Percentiles rank a stretch among this genome's conserved stretches.
Conservation (phyloP, 805 yeast species). For the Pichia ethanolica region DNA sequence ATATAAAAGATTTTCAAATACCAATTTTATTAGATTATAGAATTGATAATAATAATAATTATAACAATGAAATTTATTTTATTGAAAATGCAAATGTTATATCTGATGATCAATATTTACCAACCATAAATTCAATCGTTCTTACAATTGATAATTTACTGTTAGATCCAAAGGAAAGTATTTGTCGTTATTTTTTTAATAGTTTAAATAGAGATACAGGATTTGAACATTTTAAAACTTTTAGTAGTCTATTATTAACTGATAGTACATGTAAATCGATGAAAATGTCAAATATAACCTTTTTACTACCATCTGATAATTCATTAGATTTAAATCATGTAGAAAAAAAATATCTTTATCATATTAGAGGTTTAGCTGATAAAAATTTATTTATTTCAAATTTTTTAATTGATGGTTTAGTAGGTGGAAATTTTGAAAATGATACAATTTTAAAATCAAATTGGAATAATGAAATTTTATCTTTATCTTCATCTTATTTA, state of each 20-base stretch:
- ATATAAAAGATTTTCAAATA: constrained; percentile 11
- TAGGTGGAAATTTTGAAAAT: constrained; percentile 35
- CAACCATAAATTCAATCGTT: constrained; percentile 55
- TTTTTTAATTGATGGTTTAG: constrained; percentile 33
- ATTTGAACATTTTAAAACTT: constrained; percentile 11
- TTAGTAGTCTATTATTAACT: constrained; percentile 15
- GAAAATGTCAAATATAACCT: constrained; percentile 31
- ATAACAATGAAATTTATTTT: constrained; percentile 18
- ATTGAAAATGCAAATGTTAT: constrained; percentile 44
- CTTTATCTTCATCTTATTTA: constrained; percentile 15
- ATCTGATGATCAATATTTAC: constrained; percentile 51
- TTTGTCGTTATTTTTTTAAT: constrained; percentile 31
- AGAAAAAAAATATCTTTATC: constrained; percentile 37
- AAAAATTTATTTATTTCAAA: constrained; percentile 23
- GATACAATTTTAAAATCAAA: constrained; percentile 14
- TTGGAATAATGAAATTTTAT: constrained; percentile 22
- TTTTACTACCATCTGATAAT: constrained; percentile 43
- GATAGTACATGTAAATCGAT: constrained; percentile 16
- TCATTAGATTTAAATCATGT: constrained; percentile 26
- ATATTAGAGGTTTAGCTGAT: constrained; percentile 27
- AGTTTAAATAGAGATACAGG: constrained; percentile 12
- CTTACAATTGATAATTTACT: constrained; percentile 53
- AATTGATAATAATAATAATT: constrained; percentile 16
- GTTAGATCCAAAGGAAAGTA: constrained; percentile 26
- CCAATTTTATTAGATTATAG: constrained; percentile 31